A percentile compares a stretch with the other conserved stretches of the same genome.
phyloP scores from a whole-genome alignment of 768 basidiomycete genomes.

The Daedaleopsis sinensis region DNA sequence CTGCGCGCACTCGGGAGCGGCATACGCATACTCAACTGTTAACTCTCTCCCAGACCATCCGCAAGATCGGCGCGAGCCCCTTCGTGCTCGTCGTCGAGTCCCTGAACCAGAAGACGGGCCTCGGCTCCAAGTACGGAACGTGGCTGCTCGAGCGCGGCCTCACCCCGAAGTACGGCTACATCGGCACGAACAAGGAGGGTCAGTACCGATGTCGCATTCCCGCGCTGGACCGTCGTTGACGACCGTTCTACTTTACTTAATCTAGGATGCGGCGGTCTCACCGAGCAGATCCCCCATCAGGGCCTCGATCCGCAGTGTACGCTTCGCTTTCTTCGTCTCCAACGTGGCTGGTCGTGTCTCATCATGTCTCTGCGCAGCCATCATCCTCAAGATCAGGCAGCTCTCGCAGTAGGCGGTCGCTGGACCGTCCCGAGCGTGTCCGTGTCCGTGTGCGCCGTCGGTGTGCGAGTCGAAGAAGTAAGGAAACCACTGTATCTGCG shows the following conservation, averaged over 20 bases:
- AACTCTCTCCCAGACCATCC: constrained; percentile 40
- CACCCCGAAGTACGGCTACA: constrained; percentile 80
- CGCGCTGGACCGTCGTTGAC: background rate
- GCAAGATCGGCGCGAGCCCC: constrained; percentile 69
- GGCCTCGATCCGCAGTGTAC: constrained; percentile 77
- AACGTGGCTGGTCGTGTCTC: background rate
- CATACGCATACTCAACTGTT: no score
- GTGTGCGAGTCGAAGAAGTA: background rate
- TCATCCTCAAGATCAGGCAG: constrained; percentile 48
- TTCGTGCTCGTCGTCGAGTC: constrained; percentile 89
- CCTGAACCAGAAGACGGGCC: constrained; percentile 88
- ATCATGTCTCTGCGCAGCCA: constrained; percentile 34
- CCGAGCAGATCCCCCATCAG: constrained; percentile 85
- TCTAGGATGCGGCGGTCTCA: constrained; percentile 68
- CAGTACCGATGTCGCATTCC: background rate
- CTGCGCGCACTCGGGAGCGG: no score
- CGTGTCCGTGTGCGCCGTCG: no score
- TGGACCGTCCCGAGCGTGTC: no score
- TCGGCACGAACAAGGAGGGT: constrained; percentile 76
- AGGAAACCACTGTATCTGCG: background rate
- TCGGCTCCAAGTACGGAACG: constrained; percentile 83
- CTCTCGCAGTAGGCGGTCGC: constrained; percentile 40
- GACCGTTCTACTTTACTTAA: constrained; percentile 12
- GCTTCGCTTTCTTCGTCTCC: constrained; percentile 28
- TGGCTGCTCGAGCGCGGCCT: constrained; percentile 85